Percentiles rank a stretch among this genome's conserved stretches.
Evolutionary conservation across 306 rosid species (phyloP).

Genomic region (Neltuma alba): DNA sequence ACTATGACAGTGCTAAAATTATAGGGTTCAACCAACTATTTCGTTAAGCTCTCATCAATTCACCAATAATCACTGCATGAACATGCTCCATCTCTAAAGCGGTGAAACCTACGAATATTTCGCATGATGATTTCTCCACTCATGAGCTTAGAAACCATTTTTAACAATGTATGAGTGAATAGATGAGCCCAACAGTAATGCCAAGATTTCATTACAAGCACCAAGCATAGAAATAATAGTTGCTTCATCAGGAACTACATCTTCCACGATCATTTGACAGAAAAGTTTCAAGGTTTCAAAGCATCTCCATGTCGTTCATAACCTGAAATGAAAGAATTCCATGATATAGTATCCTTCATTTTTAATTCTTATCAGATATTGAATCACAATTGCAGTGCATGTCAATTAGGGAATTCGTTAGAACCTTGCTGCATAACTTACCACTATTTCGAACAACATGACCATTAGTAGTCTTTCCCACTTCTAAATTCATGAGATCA

Average conservation of each 20-base stretch:
- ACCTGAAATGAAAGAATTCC: conserved; percentile 71
- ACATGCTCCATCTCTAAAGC: conserved; percentile 53
- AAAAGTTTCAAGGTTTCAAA: conserved; percentile 54
- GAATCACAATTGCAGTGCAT: conserved; percentile 58
- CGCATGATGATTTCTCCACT: conserved; percentile 57
- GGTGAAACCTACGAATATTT: conserved; percentile 65
- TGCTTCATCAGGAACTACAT: conserved; percentile 55
- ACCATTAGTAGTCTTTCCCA: conserved; percentile 59
- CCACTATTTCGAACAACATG: conserved; percentile 43
- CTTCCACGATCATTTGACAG: conserved; percentile 51
- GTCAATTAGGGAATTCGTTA: conserved; percentile 56
- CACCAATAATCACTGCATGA: conserved; percentile 71
- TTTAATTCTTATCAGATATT: conserved; percentile 32
- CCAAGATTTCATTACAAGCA: conserved; percentile 55
- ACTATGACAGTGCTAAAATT: neutral
- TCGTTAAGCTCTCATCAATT: conserved; percentile 28
- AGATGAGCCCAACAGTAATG: conserved; percentile 53
- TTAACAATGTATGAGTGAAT: conserved; percentile 54
- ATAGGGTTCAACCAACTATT: neutral
- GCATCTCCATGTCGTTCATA: conserved; percentile 52
- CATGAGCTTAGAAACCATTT: conserved; percentile 51
- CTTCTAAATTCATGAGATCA: conserved; percentile 46
- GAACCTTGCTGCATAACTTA: conserved; percentile 39
- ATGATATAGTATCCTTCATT: conserved; percentile 51
- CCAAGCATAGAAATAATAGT: conserved; percentile 51